Base-by-base conservation (phyloP, 2,329 filamentous ascomycete species). In the Penicillium sp. region DNA sequence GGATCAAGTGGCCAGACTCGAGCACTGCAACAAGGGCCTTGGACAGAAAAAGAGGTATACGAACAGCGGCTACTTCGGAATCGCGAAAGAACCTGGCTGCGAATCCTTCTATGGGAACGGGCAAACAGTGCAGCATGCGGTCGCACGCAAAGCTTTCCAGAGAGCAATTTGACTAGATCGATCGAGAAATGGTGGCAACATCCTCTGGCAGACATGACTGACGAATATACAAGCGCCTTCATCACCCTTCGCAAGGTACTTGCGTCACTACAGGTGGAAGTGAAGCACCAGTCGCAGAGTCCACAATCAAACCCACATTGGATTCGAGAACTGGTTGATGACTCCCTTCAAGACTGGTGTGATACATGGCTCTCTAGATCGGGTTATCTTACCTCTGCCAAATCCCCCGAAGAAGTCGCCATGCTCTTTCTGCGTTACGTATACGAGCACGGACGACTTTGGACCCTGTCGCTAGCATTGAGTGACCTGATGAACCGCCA, bases 21-120 rank as follows among this genome's bases (percentile, higher is more conserved):
- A 5, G 8, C 14, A 29, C 29, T 5, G 8, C 29, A 5, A n/a
- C 21, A 10, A 9, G 29, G 7, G 18, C 24, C 44, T n/a, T 36
- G 5, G 8, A 23, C 33, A 5, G 11, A 57, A 33, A 44, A 56
- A 13, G 18, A 18, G 4, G 34, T 16, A 5, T 43, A 63, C 14
- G 8, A 37, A 3, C 58, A 63, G 26, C 54, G 64, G 13, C 45
- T 64, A 3, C 46, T 56, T 5, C 65, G 67, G 5, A 70, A 70
- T 49, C 53, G 61, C 7, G 67, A 71, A 54, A 56, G 67, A 39
- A 71, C 68, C 0, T 71, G 68, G 68, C 43, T 71, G 11, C 53
- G 66, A 10, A 71, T 71, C 19, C 52, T 70, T 0, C 50, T 69
- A 8, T 71, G 68, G 68, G 68, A 71, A 14, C 52, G 67, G 42